Evolutionary conservation across 306 rosid species (phyloP).

Genomic region (Albizia julibrissin): DNA sequence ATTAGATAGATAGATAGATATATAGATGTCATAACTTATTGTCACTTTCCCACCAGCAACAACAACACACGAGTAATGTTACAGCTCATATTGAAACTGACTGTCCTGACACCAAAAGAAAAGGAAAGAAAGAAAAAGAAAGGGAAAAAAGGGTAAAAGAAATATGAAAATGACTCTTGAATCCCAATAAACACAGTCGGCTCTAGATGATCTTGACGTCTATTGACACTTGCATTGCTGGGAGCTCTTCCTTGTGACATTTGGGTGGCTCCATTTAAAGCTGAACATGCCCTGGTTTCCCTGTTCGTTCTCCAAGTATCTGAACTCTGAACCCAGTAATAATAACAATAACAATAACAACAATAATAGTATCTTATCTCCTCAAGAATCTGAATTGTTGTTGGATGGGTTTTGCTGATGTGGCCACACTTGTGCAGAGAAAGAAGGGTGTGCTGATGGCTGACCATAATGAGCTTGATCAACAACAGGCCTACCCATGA

Average conservation of each 20-base stretch:
- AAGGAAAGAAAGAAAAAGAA: not conserved
- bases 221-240: not conserved
- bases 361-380: not conserved
- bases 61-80: not conserved
- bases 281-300: not conserved
- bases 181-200: not conserved
- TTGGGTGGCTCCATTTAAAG: not conserved
- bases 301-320: not conserved
- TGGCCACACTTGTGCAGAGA: slow-evolving; percentile 41
- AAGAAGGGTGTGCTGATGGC: slow-evolving; percentile 33
- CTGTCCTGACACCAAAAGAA: not conserved
- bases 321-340: not conserved
- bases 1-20: not conserved
- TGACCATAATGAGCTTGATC: slow-evolving; percentile 45
- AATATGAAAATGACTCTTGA: not conserved
- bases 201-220: slow-evolving; percentile 7
- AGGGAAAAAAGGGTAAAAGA: not conserved
- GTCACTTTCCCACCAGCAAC: slow-evolving; percentile 3
- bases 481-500: slow-evolving; percentile 48
- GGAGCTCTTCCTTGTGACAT: not conserved
- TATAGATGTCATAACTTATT: not conserved
- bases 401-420: slow-evolving; percentile 44
- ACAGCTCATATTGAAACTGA: not conserved
- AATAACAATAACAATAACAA: not conserved
- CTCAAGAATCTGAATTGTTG: slow-evolving; percentile 43